Evolutionary conservation across 805 yeast genomes (phyloP), one percentile per base, ranked within the genome.

Genomic region (Ogataea kodamae): DNA sequence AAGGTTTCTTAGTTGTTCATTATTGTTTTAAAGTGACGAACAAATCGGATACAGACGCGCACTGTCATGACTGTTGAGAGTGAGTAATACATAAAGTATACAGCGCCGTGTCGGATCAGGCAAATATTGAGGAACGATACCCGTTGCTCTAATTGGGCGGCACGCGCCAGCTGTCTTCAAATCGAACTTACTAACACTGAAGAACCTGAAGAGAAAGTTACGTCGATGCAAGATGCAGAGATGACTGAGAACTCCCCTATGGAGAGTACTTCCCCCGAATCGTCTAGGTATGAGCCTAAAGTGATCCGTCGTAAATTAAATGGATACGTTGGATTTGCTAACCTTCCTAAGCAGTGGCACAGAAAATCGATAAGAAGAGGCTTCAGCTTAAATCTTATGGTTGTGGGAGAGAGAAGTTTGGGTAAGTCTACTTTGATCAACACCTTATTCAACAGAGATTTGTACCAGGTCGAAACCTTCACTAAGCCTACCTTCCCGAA

Each of bases 301-400:
- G 68, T 87, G 42, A 75, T 86, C 52, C 79, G 81, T 49, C 80
- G 95, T 50, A 87, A 87, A 57, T 76, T 90, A 50, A 84, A 81
- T 49, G 90, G 95, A 3, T 89, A 83, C 57, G 98, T 92, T 37
- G 98, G 98, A 5, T 92, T 92, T 65, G 95, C 97, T 48, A 92
- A 89, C 64, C 72, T 92, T 55, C 98, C 98, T 39, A 92, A 89
- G 57, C 98, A 92, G 68, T 92, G 97, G 96, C 97, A 92, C 66
- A 79, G 96, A 64, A 87, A 84, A 62, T 81, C 95, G 2, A 76
- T 87, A 42, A 81, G 83, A 61, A 75, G 85, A 55, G 98, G 98
- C 9, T 92, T 92, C 70, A 75, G 70, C 50, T 75, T 92, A 57
- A 92, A 92, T 59, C 59, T 92, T 42, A 75, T 92, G 76, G 87